These are phyloP conservation scores for Aspergillus persii DNA, from an alignment of 2,329 filamentous ascomycete genomes.

Conservation along the genomic window DNA sequence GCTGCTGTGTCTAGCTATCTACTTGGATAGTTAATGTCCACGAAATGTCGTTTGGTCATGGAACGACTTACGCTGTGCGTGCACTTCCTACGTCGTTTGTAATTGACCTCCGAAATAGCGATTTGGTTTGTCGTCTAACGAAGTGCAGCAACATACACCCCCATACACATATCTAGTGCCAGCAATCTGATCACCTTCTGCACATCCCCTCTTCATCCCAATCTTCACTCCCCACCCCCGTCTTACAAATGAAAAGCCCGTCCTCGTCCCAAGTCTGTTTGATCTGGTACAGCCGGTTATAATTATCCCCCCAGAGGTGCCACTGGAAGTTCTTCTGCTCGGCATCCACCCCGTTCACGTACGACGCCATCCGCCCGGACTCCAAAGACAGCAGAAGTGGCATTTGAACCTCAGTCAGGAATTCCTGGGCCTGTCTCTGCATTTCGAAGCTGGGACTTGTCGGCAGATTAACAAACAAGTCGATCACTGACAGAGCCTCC, in stretches of 20 bases:
- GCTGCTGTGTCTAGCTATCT: conserved; percentile 1
- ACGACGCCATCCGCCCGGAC: conserved; percentile 28
- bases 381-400: conserved; percentile 22
- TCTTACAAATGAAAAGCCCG: conserved; percentile 26
- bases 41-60: too few relatives aligned
- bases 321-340: conserved; percentile 41
- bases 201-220: conserved; percentile 27
- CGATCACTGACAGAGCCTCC: conserved; percentile 39
- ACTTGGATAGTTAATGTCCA: neutral
- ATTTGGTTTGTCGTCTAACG: neutral
- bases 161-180: neutral
- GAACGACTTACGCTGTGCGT: too few relatives aligned
- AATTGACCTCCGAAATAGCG: too few relatives aligned
- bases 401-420: conserved; percentile 29
- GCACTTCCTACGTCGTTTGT: too few relatives aligned
- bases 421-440: conserved; percentile 37
- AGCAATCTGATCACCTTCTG: neutral
- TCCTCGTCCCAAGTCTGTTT: conserved; percentile 33
- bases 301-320: conserved; percentile 41
- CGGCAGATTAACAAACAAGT: conserved; percentile 20
- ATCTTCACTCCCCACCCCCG: conserved; percentile 24
- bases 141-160: neutral
- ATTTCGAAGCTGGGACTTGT: conserved; percentile 24
- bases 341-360: conserved; percentile 41
- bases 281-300: conserved; percentile 26